phyloP scores from a whole-genome alignment of 306 rosid genomes.

The Vigna hirtella region DNA sequence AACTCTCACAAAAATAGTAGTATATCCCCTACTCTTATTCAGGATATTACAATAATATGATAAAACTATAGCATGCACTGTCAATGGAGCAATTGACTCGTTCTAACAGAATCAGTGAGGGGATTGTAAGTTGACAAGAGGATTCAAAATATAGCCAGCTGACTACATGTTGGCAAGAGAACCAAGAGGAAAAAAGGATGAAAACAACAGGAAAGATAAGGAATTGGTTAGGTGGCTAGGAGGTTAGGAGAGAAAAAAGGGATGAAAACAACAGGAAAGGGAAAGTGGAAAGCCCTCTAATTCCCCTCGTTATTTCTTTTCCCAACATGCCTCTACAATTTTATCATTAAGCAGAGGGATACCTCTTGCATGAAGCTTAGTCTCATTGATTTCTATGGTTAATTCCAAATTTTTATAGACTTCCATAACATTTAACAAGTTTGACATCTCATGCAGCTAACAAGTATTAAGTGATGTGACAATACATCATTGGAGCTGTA shows the following conservation, averaged over 20 bases:
- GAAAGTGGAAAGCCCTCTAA: constrained; percentile 3
- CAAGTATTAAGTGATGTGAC: background rate
- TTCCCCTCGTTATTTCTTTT: constrained; percentile 16
- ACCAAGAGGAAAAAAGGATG: background rate
- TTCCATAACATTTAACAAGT: constrained; percentile 2
- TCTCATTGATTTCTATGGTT: constrained; percentile 17
- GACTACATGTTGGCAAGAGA: constrained; percentile 15
- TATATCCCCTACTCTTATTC: constrained; percentile 13
- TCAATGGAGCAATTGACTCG: background rate
- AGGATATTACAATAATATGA: constrained; percentile 27
- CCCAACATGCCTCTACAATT: background rate
- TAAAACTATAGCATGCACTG: constrained; percentile 27
- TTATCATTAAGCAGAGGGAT: constrained; percentile 3
- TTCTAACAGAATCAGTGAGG: background rate
- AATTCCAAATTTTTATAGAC: constrained; percentile 17
- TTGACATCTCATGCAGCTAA: background rate
- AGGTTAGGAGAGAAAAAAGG: constrained; percentile 5
- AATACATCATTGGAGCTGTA: constrained; percentile 17
- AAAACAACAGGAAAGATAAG: background rate
- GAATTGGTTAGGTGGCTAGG: background rate
- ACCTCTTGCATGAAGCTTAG: constrained; percentile 12
- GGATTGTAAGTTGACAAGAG: constrained; percentile 11
- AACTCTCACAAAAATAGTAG: background rate
- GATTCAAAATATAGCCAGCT: constrained; percentile 5
- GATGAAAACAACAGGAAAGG: background rate